phyloP scores from a whole-genome alignment of 2,329 filamentous ascomycete species.

The Exophiala viscosa region DNA sequence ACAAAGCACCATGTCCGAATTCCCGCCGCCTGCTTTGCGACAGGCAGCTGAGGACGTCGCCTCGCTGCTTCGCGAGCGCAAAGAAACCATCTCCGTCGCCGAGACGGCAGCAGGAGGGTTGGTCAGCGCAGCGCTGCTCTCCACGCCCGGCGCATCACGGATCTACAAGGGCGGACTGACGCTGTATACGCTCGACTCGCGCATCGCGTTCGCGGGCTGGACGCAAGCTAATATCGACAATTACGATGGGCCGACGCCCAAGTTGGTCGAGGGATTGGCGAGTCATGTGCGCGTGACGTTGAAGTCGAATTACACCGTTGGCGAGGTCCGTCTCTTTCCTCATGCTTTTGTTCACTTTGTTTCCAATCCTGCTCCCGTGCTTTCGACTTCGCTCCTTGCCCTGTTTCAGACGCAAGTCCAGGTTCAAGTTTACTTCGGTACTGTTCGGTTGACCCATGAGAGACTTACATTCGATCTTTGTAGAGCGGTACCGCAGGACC shows the following conservation, averaged over 20 bases:
- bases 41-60: constrained; percentile 19
- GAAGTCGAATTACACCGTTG: constrained; percentile 48
- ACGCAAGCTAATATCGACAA: constrained; percentile 48
- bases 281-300: constrained; percentile 55
- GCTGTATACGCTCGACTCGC: constrained; percentile 58
- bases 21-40: constrained; percentile 13
- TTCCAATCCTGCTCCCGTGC: not conserved
- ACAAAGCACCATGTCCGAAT: not conserved
- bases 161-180: constrained; percentile 63
- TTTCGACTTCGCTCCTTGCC: not conserved
- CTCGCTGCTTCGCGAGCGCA: constrained; percentile 41
- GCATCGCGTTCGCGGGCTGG: constrained; percentile 60
- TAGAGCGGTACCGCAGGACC: constrained; percentile 65
- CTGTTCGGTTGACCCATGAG: too few relatives aligned
- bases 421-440: too few relatives aligned
- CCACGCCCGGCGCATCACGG: constrained; percentile 55
- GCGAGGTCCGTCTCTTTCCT: constrained; percentile 26
- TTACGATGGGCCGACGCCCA: constrained; percentile 59
- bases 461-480: not conserved
- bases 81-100: constrained; percentile 58
- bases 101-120: constrained; percentile 64
- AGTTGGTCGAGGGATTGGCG: constrained; percentile 56
- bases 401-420: not conserved
- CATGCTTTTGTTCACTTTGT: not conserved
- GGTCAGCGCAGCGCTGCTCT: constrained; percentile 57